A percentile compares a stretch with the other conserved stretches of the same genome.
These are phyloP conservation scores for Piloderma croceum DNA, from an alignment of 768 basidiomycete genomes.

Conservation along the genomic window DNA sequence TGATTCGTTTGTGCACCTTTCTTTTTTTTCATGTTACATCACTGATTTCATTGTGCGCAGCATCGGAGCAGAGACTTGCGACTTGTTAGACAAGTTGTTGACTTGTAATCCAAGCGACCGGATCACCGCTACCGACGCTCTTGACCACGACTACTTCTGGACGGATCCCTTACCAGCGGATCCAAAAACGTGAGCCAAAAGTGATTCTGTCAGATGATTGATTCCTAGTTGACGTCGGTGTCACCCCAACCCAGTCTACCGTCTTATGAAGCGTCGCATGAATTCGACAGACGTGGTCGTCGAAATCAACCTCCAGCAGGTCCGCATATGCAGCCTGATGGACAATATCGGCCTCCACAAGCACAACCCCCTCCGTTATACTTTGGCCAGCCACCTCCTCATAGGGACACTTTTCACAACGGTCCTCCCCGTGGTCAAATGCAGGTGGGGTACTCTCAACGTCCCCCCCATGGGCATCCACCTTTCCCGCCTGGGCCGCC, in stretches of 20 bases:
- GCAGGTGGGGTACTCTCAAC: too few species aligned
- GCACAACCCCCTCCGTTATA: constrained; percentile 22
- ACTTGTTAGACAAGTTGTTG: constrained; percentile 78
- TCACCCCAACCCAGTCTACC: constrained; percentile 46
- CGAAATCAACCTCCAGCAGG: constrained; percentile 32
- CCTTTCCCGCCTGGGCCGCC: too few species aligned
- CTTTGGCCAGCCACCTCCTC: constrained; percentile 33
- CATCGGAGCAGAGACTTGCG: constrained; percentile 66
- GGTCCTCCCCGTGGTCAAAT: too few species aligned
- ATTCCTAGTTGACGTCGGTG: neutral
- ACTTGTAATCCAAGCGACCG: constrained; percentile 79
- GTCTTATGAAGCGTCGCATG: constrained; percentile 76
- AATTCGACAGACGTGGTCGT: constrained; percentile 72
- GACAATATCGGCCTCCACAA: constrained; percentile 16
- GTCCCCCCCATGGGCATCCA: too few species aligned
- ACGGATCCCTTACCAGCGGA: constrained; percentile 82
- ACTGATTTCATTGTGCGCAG: constrained; percentile 30
- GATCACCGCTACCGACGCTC: constrained; percentile 77
- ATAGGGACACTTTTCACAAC: constrained; percentile 28
- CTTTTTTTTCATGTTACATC: constrained; percentile 5
- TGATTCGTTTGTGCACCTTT: constrained; percentile 46
- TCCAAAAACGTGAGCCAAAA: constrained; percentile 56
- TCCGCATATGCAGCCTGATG: constrained; percentile 14
- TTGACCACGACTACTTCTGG: constrained; percentile 96
- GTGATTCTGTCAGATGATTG: neutral